Percentiles rank a stretch among this genome's conserved stretches.
phyloP scores from a whole-genome alignment of 495 filamentous ascomycete species.

The Neurospora cerealis region DNA sequence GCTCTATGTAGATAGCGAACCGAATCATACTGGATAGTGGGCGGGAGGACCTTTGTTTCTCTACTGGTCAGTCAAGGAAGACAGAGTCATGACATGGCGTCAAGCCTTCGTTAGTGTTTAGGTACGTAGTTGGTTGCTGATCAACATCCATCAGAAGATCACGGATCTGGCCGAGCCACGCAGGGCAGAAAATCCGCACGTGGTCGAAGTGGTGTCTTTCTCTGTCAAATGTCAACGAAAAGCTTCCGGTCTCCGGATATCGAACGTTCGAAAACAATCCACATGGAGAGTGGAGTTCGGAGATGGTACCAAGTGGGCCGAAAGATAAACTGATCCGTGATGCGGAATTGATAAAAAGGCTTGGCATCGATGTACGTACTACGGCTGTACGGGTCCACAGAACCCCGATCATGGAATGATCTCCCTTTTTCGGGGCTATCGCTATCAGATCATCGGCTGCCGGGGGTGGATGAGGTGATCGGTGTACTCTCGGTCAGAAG shows the following conservation, averaged over 20 bases:
- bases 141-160: not conserved
- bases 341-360: conserved; percentile 21
- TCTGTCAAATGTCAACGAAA: not conserved
- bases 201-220: not conserved
- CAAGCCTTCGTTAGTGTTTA: not conserved
- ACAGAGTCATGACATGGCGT: not conserved
- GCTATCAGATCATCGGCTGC: not conserved
- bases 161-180: not conserved
- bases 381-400: not conserved
- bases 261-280: not conserved
- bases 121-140: not conserved
- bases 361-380: conserved; percentile 8
- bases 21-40: not conserved
- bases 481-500: not conserved
- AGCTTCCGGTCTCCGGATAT: not conserved
- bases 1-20: not conserved
- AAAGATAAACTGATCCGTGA: not conserved
- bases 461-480: not conserved
- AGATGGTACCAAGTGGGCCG: not conserved
- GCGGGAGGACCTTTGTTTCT: not conserved
- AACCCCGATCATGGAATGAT: not conserved
- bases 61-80: not conserved
- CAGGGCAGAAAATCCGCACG: not conserved
- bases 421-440: not conserved
- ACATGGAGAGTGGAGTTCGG: not conserved